Evolutionary conservation across 176 grass and related monocot genomes (phyloP).

Genomic region (Secale cereale): DNA sequence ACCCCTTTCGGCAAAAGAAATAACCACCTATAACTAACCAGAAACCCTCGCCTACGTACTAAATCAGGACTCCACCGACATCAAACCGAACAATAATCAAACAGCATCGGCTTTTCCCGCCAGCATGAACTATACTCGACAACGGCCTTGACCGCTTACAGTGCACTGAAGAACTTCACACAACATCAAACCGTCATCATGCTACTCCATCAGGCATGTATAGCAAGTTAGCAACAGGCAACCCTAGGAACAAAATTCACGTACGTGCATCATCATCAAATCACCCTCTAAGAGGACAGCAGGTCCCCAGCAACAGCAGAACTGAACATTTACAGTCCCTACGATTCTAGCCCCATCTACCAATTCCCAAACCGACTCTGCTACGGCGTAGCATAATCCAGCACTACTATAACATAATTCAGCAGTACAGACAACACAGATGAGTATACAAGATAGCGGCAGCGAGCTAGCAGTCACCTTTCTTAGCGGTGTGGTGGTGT

Average conservation of each 20-base stretch:
- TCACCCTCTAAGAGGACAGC: background rate
- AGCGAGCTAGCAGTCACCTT: slow-evolving; percentile 25
- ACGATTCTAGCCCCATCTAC: background rate
- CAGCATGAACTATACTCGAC: background rate
- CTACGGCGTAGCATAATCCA: background rate
- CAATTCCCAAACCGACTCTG: background rate
- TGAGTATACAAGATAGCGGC: rapidly evolving
- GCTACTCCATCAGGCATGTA: background rate
- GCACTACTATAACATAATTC: background rate
- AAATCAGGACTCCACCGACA: background rate
- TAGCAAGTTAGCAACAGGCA: background rate
- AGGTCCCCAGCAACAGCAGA: background rate
- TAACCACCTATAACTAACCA: background rate
- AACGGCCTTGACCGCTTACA: background rate
- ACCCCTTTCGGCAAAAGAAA: background rate
- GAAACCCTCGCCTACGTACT: background rate
- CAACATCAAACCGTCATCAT: background rate
- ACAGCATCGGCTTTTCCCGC: background rate
- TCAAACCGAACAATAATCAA: slow-evolving; percentile 6
- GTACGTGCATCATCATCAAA: background rate
- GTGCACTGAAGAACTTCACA: background rate
- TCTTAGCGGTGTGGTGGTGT: slow-evolving; percentile 45
- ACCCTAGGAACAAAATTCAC: slow-evolving; percentile 12
- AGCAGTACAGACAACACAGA: background rate
- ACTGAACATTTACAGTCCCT: background rate